Percentiles rank a stretch among this genome's conserved stretches.
These are phyloP conservation scores for Monilinia aucupariae DNA, from an alignment of 2,329 filamentous ascomycete species.

Conservation along the genomic window DNA sequence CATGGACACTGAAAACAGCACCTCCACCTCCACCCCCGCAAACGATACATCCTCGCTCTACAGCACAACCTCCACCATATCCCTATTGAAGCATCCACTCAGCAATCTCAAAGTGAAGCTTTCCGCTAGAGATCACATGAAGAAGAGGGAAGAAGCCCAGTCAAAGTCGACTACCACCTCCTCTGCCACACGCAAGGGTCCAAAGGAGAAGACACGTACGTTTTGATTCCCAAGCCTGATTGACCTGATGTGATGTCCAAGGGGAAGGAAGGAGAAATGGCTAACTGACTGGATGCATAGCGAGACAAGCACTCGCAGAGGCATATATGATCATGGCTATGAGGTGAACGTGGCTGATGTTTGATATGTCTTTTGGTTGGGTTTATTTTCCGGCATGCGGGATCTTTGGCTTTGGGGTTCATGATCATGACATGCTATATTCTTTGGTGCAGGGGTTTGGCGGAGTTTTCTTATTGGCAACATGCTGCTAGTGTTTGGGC, in stretches of 20 bases:
- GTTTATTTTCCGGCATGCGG: not conserved
- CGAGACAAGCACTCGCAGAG: constrained; percentile 5
- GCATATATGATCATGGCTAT: constrained; percentile 24
- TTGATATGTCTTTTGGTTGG: not conserved
- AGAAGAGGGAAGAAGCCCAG: not conserved
- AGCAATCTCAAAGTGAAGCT: constrained; percentile 1
- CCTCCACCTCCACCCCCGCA: not conserved
- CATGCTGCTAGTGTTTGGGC: not conserved
- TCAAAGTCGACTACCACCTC: not conserved
- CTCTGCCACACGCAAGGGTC: not conserved
- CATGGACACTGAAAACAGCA: not conserved
- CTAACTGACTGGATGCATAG: not conserved
- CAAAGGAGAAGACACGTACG: not conserved
- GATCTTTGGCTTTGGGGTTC: not conserved
- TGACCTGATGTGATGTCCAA: not conserved
- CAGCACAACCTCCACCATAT: constrained; percentile 29
- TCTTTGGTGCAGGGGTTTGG: not conserved
- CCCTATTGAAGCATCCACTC: constrained; percentile 23
- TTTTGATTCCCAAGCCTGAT: not conserved
- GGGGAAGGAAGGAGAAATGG: not conserved
- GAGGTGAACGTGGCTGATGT: constrained; percentile 16
- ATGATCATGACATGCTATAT: not conserved
- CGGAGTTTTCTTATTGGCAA: not conserved
- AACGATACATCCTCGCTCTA: constrained; percentile 26
- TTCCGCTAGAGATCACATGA: not conserved